Conservation (phyloP, 176 grass and related monocot species). For the Triticum turgidum region DNA sequence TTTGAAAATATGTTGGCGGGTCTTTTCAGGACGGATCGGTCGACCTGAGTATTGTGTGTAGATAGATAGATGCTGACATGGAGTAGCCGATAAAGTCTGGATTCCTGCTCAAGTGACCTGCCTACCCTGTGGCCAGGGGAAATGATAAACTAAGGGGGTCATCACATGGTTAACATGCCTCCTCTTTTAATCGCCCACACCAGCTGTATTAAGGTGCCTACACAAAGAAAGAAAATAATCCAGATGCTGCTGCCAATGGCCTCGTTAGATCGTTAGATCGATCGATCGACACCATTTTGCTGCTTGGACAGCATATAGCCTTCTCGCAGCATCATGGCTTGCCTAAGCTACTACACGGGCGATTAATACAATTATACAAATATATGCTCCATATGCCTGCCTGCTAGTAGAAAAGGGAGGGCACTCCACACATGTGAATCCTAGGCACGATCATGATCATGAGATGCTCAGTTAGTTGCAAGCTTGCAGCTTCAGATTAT, state of each 20-base stretch:
- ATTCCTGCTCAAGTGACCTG: constrained; percentile 36
- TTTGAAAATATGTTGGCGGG: constrained; percentile 12
- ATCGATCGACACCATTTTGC: too few relatives aligned
- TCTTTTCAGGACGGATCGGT: constrained; percentile 51
- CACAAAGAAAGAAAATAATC: neutral
- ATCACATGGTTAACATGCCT: constrained; percentile 18
- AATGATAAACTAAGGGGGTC: neutral
- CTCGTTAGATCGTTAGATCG: neutral
- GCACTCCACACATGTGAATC: constrained; percentile 19
- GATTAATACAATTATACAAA: neutral
- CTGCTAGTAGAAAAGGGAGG: neutral
- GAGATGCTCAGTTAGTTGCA: neutral
- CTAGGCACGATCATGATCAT: neutral
- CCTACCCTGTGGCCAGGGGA: neutral
- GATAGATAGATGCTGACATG: neutral
- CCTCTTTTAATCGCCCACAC: neutral
- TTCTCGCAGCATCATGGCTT: too few relatives aligned
- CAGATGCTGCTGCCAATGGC: neutral
- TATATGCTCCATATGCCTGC: neutral
- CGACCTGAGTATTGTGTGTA: neutral
- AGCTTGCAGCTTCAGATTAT: neutral
- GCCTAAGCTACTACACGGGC: neutral
- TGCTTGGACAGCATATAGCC: too few relatives aligned
- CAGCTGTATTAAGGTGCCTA: neutral
- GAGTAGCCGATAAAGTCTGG: constrained; percentile 37